phyloP scores from a whole-genome alignment of 176 grass and related monocot genomes.

The Cocos nucifera region DNA sequence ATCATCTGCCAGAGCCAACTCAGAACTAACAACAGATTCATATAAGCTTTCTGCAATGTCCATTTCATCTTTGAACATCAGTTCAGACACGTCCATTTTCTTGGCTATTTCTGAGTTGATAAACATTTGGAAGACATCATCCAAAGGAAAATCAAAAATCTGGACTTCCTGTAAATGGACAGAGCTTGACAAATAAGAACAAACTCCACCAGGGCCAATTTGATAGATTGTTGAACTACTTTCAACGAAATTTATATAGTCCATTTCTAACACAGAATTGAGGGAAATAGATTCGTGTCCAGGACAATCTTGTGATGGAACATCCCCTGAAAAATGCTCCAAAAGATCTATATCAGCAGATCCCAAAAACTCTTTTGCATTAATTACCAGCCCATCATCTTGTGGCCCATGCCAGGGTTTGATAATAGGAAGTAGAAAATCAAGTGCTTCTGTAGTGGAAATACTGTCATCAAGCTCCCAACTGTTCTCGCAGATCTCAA shows the following conservation, averaged over 20 bases:
- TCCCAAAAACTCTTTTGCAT: slow-evolving; percentile 50
- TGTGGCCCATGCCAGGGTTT: slow-evolving; percentile 35
- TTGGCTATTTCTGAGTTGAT: slow-evolving; percentile 35
- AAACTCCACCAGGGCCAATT: slow-evolving; percentile 49
- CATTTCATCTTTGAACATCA: slow-evolving; percentile 47
- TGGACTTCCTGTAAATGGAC: slow-evolving; percentile 61
- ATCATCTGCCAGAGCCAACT: slow-evolving; percentile 64
- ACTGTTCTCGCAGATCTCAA: slow-evolving; percentile 49
- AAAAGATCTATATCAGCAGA: slow-evolving; percentile 45
- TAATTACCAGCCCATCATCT: slow-evolving; percentile 23
- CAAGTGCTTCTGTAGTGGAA: slow-evolving; percentile 32
- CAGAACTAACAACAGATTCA: slow-evolving; percentile 74
- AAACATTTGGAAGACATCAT: slow-evolving; percentile 50
- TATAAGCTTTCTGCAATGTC: slow-evolving; percentile 35
- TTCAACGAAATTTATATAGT: slow-evolving; percentile 56
- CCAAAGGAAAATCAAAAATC: slow-evolving; percentile 47
- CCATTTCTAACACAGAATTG: slow-evolving; percentile 58
- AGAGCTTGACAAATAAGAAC: slow-evolving; percentile 51
- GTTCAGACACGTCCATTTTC: slow-evolving; percentile 31
- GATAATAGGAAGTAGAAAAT: slow-evolving; percentile 41
- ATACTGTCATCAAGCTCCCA: slow-evolving; percentile 48
- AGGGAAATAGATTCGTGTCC: slow-evolving; percentile 29
- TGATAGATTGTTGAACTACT: slow-evolving; percentile 52
- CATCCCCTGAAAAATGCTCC: slow-evolving; percentile 43
- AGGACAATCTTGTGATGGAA: slow-evolving; percentile 25